Evolutionary conservation across 257 asterid species (phyloP), one percentile per base, ranked within the genome.

Genomic region (Echium plantagineum): DNA sequence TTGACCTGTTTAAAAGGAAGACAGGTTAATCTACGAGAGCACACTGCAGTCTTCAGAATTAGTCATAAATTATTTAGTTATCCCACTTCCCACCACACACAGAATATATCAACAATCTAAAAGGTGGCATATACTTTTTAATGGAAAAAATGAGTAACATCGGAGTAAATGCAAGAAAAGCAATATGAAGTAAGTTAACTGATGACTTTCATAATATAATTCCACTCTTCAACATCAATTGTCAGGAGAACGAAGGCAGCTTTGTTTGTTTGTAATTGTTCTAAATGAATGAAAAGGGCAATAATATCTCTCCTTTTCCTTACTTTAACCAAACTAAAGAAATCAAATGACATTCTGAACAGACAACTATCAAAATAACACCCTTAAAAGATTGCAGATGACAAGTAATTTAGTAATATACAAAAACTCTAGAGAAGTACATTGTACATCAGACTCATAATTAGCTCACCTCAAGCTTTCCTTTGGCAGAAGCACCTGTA

Each of bases 401-500:
- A 9, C 3, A 3, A 28, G 24, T 32, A 30, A 47, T 15, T 48
- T 21, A 35, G 49, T 26, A 18, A 15, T 17, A 49, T 13, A 57
- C 63, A 12, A 56, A 10, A 31, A 35, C 38, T 53, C 26, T 19
- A 55, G 46, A 35, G 46, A 35, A 35, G 46, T 62, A 63, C 70
- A 74, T 9, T 10, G 22, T 7, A 42, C 31, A n/a, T 56, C 26
- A 24, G 65, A 53, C 57, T n/a, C 22, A n/a, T 0, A 61, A 69
- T 30, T 24, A 75, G 48, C 69, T 58, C 46, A 86, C 97, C 95
- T 86, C 95, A 63, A 85, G 77, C 81, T 88, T 91, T 62, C 95
- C 95, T 68, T 77, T 79, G 71, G 85, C 83, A 5, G 71, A 62
- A 53, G 72, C 60, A 58, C 80, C 71, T 21, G 81, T 81, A 10